These are phyloP conservation scores for Rutstroemia sp. DNA, from an alignment of 2,329 filamentous ascomycete species.

Conservation along the genomic window DNA sequence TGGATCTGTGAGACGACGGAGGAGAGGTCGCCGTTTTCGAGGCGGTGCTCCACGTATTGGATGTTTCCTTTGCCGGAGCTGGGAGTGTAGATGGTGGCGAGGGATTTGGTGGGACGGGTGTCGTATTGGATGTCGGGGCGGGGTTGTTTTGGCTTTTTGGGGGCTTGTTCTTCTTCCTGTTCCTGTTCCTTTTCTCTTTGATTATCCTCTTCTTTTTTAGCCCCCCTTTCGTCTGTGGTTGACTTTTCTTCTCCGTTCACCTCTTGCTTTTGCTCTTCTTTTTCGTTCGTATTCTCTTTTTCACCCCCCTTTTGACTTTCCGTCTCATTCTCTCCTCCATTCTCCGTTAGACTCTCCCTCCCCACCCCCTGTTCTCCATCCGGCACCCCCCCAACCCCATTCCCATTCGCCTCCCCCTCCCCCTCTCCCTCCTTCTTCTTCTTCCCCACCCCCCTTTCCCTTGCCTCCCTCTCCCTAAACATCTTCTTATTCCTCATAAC, in stretches of 20 bases:
- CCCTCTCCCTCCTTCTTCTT: neutral
- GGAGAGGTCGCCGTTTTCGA: slow-evolving; percentile 65
- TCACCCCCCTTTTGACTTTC: too few species aligned
- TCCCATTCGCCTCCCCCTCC: slow-evolving; percentile 19
- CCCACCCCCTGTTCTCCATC: too few species aligned
- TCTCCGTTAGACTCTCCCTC: too few species aligned
- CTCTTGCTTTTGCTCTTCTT: neutral
- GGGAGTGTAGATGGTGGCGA: slow-evolving; percentile 45
- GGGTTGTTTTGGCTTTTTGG: slow-evolving; percentile 3
- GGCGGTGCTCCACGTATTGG: slow-evolving; percentile 68
- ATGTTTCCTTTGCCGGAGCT: slow-evolving; percentile 61
- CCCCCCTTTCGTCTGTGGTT: too few species aligned
- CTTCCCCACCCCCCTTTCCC: neutral
- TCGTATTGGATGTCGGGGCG: slow-evolving; percentile 30
- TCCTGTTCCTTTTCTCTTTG: neutral
- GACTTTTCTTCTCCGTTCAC: too few species aligned
- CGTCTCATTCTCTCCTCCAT: too few species aligned
- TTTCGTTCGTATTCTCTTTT: too few species aligned
- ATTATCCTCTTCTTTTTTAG: too few species aligned
- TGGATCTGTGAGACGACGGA: slow-evolving; percentile 59
- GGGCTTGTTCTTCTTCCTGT: slow-evolving; percentile 16
- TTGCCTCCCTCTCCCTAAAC: slow-evolving; percentile 41
- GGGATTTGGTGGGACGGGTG: slow-evolving; percentile 43
- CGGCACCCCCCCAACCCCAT: slow-evolving; percentile 10
- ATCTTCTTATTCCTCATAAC: slow-evolving; percentile 79